Evolutionary conservation across 2,329 filamentous ascomycete genomes (phyloP).

Genomic region (Thielaviopsis populi): DNA sequence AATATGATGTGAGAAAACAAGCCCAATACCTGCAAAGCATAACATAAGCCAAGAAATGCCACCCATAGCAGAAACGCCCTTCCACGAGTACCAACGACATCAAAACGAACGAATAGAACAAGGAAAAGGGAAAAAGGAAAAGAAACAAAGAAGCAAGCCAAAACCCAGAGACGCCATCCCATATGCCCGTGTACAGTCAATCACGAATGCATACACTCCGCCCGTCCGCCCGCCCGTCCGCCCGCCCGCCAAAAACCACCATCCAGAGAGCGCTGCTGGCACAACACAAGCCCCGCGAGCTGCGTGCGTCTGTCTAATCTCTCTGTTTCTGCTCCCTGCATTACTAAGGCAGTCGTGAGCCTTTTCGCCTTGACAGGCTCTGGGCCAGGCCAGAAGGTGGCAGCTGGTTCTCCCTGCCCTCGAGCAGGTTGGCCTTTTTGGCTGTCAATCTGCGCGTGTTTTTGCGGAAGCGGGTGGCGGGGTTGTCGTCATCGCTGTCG

Average conservation of each 20-base stretch:
- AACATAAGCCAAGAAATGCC: constrained; percentile 3
- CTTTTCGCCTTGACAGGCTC: background rate
- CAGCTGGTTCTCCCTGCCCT: constrained; percentile 13
- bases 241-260: background rate
- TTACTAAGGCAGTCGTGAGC: constrained; percentile 2
- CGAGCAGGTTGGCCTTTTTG: constrained; percentile 12
- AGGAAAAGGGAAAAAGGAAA: background rate
- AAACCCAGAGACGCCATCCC: background rate
- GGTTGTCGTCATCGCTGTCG: background rate
- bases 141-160: background rate
- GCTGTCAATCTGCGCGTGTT: background rate
- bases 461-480: background rate
- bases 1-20: background rate
- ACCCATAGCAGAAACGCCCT: constrained; percentile 1
- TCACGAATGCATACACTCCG: background rate
- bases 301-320: too few relatives aligned
- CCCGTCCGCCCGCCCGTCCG: background rate
- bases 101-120: background rate
- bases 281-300: background rate
- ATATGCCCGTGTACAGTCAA: background rate
- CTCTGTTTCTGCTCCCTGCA: background rate
- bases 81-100: background rate
- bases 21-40: background rate
- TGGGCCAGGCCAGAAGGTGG: background rate
- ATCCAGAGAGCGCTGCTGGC: background rate